A percentile compares a stretch with the other conserved stretches of the same genome.
Conservation (phyloP, 352 stramenopile genomes). For the Phytophthora niederhauseri region DNA sequence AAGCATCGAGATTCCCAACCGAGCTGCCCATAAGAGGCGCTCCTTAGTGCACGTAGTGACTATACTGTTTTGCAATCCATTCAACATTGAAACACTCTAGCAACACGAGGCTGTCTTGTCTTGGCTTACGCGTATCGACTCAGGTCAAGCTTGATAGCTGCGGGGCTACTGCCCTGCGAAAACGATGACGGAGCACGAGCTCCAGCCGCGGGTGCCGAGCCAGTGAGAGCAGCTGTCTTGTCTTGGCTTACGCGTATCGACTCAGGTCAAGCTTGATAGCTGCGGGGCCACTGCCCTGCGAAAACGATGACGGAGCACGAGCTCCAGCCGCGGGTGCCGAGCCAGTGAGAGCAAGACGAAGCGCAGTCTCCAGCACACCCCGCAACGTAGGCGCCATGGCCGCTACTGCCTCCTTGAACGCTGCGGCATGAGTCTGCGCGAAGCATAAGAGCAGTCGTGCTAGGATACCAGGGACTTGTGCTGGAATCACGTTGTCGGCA, state of each 20-base stretch:
- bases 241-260: slow-evolving; percentile 45
- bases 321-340: slow-evolving; percentile 12
- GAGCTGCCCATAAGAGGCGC: slow-evolving; percentile 9
- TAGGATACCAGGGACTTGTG: slow-evolving; percentile 36
- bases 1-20: slow-evolving; percentile 16
- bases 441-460: slow-evolving; percentile 54
- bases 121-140: slow-evolving; percentile 51
- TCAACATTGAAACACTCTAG: slow-evolving; percentile 21
- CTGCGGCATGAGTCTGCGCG: slow-evolving; percentile 51
- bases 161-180: slow-evolving; percentile 1
- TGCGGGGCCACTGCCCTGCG: slow-evolving; percentile 2
- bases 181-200: slow-evolving; percentile 13
- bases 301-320: slow-evolving; percentile 12
- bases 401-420: slow-evolving; percentile 58
- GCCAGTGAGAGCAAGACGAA: slow-evolving; percentile 51
- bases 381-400: slow-evolving; percentile 48
- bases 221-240: slow-evolving; percentile 50
- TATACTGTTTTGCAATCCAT: slow-evolving; percentile 17
- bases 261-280: slow-evolving; percentile 53
- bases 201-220: slow-evolving; percentile 15
- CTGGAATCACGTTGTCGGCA: slow-evolving; percentile 18
- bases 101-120: background rate
- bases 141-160: slow-evolving; percentile 45
- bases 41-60: slow-evolving; percentile 25
- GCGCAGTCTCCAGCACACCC: slow-evolving; percentile 44